These are phyloP conservation scores for Trifolium repens DNA, from an alignment of 306 rosid genomes.

Conservation along the genomic window DNA sequence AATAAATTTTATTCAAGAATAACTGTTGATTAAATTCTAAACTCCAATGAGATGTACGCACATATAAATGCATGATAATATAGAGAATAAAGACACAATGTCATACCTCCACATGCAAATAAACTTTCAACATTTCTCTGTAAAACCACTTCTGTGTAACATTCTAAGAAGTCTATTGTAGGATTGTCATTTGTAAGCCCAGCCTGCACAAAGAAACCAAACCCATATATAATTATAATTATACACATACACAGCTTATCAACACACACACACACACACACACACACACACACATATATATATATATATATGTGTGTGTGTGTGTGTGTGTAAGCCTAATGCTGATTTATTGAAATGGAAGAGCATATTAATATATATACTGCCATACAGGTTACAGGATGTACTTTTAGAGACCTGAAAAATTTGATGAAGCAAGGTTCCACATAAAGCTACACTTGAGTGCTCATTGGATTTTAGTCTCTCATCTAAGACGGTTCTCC, in stretches of 20 bases:
- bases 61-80: conserved; percentile 13
- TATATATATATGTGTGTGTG: no score
- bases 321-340: no score
- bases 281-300: background rate
- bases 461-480: conserved; percentile 76
- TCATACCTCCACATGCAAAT: conserved; percentile 86
- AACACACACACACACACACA: background rate
- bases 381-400: conserved; percentile 22
- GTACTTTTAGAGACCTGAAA: conserved; percentile 71
- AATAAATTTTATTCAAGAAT: conserved; percentile 4
- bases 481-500: conserved; percentile 92
- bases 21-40: conserved; percentile 17
- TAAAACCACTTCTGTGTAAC: conserved; percentile 62
- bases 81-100: conserved; percentile 15
- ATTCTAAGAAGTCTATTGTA: conserved; percentile 64
- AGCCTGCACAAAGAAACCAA: conserved; percentile 56
- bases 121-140: conserved; percentile 75
- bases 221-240: conserved; percentile 20
- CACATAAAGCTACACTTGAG: conserved; percentile 76
- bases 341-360: conserved; percentile 33
- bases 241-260: background rate
- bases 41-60: conserved; percentile 27
- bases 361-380: background rate
- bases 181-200: conserved; percentile 72
- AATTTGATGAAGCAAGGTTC: conserved; percentile 89